Conservation (phyloP, 495 filamentous ascomycete genomes). For the Xylaria acuta region DNA sequence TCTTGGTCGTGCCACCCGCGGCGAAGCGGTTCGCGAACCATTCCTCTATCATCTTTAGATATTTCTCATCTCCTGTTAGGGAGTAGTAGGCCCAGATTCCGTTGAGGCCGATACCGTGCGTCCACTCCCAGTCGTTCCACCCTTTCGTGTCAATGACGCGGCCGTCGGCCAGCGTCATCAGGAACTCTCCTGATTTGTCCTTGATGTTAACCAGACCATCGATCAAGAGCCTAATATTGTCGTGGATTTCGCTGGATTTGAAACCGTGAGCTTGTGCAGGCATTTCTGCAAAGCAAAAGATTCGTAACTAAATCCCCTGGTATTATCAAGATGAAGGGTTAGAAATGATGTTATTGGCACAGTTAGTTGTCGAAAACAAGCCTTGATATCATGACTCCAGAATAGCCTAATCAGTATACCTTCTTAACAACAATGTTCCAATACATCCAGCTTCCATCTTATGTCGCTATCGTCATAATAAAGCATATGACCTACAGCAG, state of each 20-base stretch:
- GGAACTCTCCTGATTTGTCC: constrained; percentile 72
- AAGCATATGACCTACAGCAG: not conserved
- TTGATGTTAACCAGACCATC: constrained; percentile 72
- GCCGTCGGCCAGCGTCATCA: constrained; percentile 68
- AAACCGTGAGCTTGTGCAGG: constrained; percentile 48
- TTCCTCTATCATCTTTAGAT: constrained; percentile 65
- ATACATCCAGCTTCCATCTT: not conserved
- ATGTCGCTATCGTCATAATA: not conserved
- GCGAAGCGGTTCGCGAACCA: constrained; percentile 72
- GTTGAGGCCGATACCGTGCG: constrained; percentile 77
- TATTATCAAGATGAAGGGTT: not conserved
- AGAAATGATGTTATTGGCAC: not conserved
- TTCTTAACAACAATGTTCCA: not conserved
- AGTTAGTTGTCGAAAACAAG: not conserved
- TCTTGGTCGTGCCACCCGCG: constrained; percentile 74
- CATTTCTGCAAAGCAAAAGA: constrained; percentile 37
- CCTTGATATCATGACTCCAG: not conserved
- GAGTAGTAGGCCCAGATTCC: constrained; percentile 80
- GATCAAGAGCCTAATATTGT: constrained; percentile 65
- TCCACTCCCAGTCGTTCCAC: constrained; percentile 83
- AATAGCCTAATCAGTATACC: not conserved
- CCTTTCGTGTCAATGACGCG: constrained; percentile 80
- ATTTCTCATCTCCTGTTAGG: constrained; percentile 59
- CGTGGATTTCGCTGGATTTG: constrained; percentile 56
- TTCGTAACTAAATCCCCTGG: not conserved